Base-by-base conservation (phyloP, 305 asterid species). In the Fraxinus dipetala region DNA sequence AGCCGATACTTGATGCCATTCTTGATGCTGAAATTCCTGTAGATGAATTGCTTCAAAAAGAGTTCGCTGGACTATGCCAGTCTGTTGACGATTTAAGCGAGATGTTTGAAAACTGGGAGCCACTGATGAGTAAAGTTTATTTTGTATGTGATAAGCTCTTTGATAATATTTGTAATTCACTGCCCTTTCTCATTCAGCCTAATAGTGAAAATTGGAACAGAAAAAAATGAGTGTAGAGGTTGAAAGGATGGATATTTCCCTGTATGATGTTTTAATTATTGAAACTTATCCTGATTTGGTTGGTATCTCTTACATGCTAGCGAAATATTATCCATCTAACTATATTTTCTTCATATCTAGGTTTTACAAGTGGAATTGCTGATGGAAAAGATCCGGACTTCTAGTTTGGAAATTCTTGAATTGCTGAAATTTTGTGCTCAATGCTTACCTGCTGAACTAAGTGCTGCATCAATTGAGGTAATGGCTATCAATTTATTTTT, bases 61-160 rank as follows among this genome's bases (percentile, higher is more conserved):
- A 89, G 54, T 87, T 89, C 78, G 30, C 88, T n/a, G 93, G 89
- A 79, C 90, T 92, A 80, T 87, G 85, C 83, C 92, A 88, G 65
- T 85, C 87, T 74, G 91, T 91, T 81, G 93, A 89, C 84, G 97
- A 92, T 24, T 80, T 92, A 84, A 91, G 90, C 85, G 92, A 93
- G 82, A 89, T 91, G 61, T 91, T 91, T 81, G 95, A 90, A 76
- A 89, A 78, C 86, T 92, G 97, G 95, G 91, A 91, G 61, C 92
- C 91, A 54, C 84, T 94, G 83, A 93, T 89, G 97, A 94, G 97
- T 88, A 94, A 92, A 92, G 84, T 92, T 77, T 92, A 91, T 89
- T 91, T 92, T 86, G 98, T 94, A 92, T 2, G 98, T 92, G 82
- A 73, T 67, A 61, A 70, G 79, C 59, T 84, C 82, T 76, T 48